phyloP scores from a whole-genome alignment of 257 asterid genomes.

The Fraxinus cuspidata region DNA sequence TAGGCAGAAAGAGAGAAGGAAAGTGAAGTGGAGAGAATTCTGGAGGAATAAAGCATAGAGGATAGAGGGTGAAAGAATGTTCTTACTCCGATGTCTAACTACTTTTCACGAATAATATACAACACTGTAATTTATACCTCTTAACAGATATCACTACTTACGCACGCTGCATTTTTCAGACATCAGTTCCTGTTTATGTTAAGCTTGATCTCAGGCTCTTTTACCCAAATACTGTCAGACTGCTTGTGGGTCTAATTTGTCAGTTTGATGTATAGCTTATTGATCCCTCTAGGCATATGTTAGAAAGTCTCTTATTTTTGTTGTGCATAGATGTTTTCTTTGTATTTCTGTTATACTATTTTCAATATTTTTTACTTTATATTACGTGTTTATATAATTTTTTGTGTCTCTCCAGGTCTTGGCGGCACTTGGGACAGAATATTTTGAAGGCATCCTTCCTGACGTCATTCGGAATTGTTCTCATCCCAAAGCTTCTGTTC shows the following conservation, averaged over 20 bases:
- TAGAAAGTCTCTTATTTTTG: not conserved
- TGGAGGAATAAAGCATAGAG: not conserved
- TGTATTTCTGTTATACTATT: not conserved
- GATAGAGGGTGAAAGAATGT: not conserved
- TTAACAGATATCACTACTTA: not conserved
- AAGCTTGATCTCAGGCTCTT: not conserved
- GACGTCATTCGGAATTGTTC: constrained; percentile 87
- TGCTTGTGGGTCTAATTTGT: not conserved
- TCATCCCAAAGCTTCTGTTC: constrained; percentile 88
- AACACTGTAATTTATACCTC: not conserved
- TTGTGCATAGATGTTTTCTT: not conserved
- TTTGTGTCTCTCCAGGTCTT: constrained; percentile 59
- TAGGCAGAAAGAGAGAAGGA: not conserved
- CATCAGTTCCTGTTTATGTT: not conserved
- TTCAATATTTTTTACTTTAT: not conserved
- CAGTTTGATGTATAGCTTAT: constrained; percentile 9
- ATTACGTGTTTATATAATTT: not conserved
- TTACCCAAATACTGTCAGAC: constrained; percentile 6
- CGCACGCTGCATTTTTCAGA: not conserved
- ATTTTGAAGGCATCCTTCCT: constrained; percentile 86
- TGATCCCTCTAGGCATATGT: not conserved
- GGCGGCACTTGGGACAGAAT: constrained; percentile 90
- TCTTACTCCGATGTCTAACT: not conserved
- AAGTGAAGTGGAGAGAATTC: not conserved
- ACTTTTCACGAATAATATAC: not conserved